Conservation (phyloP, 306 rosid species). For the Canavalia gladiata region DNA sequence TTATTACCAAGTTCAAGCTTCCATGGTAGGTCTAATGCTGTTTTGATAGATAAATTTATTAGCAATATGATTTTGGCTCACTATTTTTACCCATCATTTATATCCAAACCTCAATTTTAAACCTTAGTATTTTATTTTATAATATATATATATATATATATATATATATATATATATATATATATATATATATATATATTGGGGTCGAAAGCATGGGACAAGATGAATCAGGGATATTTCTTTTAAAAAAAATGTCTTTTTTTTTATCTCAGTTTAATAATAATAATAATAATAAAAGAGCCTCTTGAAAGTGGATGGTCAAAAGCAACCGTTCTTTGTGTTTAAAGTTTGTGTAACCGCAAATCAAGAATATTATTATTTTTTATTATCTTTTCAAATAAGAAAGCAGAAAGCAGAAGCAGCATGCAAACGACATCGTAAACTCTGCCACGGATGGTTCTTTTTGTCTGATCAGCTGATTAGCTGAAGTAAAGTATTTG, state of each 20-base stretch:
- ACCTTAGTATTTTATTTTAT: no score
- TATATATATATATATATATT: no score
- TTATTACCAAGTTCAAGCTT: no score
- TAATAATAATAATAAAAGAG: not conserved
- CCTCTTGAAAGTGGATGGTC: constrained; percentile 55
- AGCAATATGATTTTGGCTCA: no score
- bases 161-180: no score
- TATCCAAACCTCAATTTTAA: no score
- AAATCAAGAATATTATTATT: constrained; percentile 45
- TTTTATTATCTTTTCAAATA: constrained; percentile 44
- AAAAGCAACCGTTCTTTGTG: constrained; percentile 63
- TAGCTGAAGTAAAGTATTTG: not conserved
- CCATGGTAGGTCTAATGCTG: not conserved
- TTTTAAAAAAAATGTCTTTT: not conserved
- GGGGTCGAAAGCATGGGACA: not conserved
- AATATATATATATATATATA: no score
- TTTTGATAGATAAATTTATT: not conserved
- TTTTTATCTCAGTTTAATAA: not conserved
- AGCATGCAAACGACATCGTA: constrained; percentile 66
- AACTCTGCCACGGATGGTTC: constrained; percentile 50
- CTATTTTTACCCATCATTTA: no score
- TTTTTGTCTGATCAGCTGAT: constrained; percentile 34
- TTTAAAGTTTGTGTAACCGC: constrained; percentile 56
- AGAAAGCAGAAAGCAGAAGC: constrained; percentile 47
- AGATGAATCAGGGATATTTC: not conserved